Conservation (phyloP, 2,329 filamentous ascomycete genomes). For the Fusarium verrucosum region DNA sequence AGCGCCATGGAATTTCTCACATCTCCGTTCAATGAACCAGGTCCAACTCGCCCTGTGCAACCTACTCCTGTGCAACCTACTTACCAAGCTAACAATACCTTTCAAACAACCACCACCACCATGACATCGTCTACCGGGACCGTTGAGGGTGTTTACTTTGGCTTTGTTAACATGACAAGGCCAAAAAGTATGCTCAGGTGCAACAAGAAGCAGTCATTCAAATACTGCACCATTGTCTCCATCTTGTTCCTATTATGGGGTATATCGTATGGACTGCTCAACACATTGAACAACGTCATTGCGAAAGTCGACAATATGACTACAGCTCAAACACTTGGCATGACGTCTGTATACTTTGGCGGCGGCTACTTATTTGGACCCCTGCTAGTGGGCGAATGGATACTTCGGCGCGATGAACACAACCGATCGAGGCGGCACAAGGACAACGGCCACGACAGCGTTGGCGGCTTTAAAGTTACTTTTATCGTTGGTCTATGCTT, state of each 20-base stretch:
- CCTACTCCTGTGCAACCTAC: constrained; percentile 12
- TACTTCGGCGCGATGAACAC: constrained; percentile 74
- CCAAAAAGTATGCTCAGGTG: constrained; percentile 77
- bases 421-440: constrained; percentile 56
- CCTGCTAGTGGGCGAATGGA: constrained; percentile 73
- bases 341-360: constrained; percentile 76
- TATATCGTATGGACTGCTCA: constrained; percentile 86
- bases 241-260: constrained; percentile 91
- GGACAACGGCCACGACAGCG: constrained; percentile 53
- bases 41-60: constrained; percentile 23
- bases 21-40: constrained; percentile 49
- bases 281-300: constrained; percentile 79
- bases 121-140: constrained; percentile 49
- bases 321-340: constrained; percentile 68
- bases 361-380: constrained; percentile 76
- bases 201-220: constrained; percentile 70
- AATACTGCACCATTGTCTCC: constrained; percentile 78
- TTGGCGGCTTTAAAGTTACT: constrained; percentile 78
- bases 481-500: constrained; percentile 81
- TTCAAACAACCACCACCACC: constrained; percentile 45
- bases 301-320: constrained; percentile 70
- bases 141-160: constrained; percentile 69
- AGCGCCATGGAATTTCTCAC: constrained; percentile 59
- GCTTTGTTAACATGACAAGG: constrained; percentile 76
- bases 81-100: constrained; percentile 11